These are phyloP conservation scores for Nemania diffusa DNA, from an alignment of 2,329 filamentous ascomycete genomes.

Conservation along the genomic window DNA sequence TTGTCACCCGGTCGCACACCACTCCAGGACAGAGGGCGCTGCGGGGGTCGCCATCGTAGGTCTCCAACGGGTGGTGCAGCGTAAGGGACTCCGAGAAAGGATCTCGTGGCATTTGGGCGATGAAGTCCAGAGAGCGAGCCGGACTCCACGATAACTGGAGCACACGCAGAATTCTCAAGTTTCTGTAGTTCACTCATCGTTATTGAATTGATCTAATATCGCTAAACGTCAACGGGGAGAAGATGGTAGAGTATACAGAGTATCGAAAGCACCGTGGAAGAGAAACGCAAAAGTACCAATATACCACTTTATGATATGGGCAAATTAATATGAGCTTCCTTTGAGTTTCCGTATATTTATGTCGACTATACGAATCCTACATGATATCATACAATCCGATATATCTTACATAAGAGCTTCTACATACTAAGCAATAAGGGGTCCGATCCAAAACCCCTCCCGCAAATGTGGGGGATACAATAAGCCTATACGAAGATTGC, in stretches of 20 bases:
- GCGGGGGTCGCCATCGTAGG: slow-evolving; percentile 28
- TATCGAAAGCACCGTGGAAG: no score
- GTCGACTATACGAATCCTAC: no score
- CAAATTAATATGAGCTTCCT: background rate
- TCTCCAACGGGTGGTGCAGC: slow-evolving; percentile 27
- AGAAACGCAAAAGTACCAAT: no score
- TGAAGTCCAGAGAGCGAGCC: slow-evolving; percentile 25
- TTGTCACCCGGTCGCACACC: slow-evolving; percentile 21
- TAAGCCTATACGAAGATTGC: slow-evolving; percentile 14
- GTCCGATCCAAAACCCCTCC: background rate
- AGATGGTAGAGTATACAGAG: background rate
- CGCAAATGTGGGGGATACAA: slow-evolving; percentile 1
- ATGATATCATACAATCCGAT: no score
- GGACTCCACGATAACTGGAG: slow-evolving; percentile 18
- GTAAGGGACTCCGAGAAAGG: slow-evolving; percentile 28
- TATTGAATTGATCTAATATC: background rate
- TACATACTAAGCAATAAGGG: background rate
- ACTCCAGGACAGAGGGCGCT: slow-evolving; percentile 15
- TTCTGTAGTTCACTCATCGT: background rate
- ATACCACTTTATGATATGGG: no score
- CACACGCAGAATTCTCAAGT: background rate
- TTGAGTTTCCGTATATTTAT: no score
- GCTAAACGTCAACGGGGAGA: background rate
- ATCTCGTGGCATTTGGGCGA: slow-evolving; percentile 17
- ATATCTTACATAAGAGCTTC: no score